These are phyloP conservation scores for Trypanosoma caninum DNA, from an alignment of 208 protist species.

Conservation along the genomic window DNA sequence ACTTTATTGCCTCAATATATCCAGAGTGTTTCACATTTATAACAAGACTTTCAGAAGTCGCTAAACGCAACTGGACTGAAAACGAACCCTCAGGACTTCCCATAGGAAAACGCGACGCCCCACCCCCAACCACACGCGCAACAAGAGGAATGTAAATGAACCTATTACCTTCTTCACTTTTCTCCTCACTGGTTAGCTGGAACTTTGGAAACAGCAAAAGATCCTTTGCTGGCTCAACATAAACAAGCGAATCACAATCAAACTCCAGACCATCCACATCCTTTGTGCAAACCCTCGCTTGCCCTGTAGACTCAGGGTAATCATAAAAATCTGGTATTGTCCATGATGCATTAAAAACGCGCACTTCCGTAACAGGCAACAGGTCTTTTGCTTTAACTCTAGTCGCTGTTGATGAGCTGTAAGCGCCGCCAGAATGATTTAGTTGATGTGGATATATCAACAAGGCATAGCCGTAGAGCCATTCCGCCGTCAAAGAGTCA, in stretches of 20 bases:
- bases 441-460: slow-evolving; percentile 59
- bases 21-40: slow-evolving; percentile 65
- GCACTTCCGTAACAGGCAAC: slow-evolving; percentile 22
- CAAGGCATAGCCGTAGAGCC: slow-evolving; percentile 70
- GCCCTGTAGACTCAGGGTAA: slow-evolving; percentile 75
- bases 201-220: not conserved
- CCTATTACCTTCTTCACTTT: too few relatives aligned
- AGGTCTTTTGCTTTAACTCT: slow-evolving; percentile 32
- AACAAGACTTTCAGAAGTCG: slow-evolving; percentile 35
- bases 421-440: slow-evolving; percentile 22
- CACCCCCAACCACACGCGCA: slow-evolving; percentile 47
- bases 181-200: not conserved
- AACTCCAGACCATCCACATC: slow-evolving; percentile 32
- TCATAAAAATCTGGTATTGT: slow-evolving; percentile 49
- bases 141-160: slow-evolving; percentile 47
- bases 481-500: slow-evolving; percentile 48
- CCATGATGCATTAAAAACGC: slow-evolving; percentile 57
- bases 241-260: slow-evolving; percentile 58
- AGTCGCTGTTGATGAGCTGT: slow-evolving; percentile 22
- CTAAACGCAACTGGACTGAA: slow-evolving; percentile 38
- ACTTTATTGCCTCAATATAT: slow-evolving; percentile 77
- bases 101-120: slow-evolving; percentile 31
- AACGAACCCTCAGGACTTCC: slow-evolving; percentile 54
- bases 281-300: slow-evolving; percentile 42
- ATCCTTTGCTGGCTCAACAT: slow-evolving; percentile 29